A percentile compares a stretch with the other conserved stretches of the same genome.
Conservation (phyloP, 371 early-diverging fungal genomes). For the Mortierella sp. region DNA sequence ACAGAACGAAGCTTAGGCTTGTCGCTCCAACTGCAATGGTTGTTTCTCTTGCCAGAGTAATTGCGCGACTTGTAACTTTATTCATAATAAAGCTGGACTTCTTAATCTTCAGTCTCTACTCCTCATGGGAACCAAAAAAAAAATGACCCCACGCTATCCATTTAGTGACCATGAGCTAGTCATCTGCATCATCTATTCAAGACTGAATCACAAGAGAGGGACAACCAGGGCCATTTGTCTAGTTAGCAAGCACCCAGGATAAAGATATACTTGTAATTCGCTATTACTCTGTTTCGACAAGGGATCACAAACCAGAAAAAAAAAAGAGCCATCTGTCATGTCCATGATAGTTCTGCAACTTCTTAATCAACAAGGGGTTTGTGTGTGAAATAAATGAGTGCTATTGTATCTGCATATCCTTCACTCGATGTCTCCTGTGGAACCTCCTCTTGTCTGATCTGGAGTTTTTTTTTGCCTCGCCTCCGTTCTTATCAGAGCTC, state of each 20-base stretch:
- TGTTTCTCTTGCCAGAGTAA: too few relatives aligned
- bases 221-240: neutral
- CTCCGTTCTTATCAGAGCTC: slow-evolving; percentile 15
- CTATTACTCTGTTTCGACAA: slow-evolving; percentile 1
- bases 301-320: too few relatives aligned
- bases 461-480: neutral
- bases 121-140: neutral
- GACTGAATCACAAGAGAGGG: neutral
- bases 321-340: neutral
- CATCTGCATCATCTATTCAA: neutral
- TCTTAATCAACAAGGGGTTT: neutral
- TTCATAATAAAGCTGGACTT: too few relatives aligned
- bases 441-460: neutral
- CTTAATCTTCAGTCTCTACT: neutral
- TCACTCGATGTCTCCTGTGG: slow-evolving; percentile 1
- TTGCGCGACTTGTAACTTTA: neutral
- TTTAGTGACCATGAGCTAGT: too few relatives aligned
- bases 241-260: slow-evolving; percentile 3
- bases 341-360: neutral
- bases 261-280: neutral
- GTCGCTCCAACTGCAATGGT: too few relatives aligned
- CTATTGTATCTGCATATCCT: neutral
- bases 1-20: too few relatives aligned
- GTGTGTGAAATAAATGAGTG: neutral
- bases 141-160: too few relatives aligned